Evolutionary conservation across 1,284 basidiomycete genomes (phyloP).

Genomic region (Phylloporus gajari): DNA sequence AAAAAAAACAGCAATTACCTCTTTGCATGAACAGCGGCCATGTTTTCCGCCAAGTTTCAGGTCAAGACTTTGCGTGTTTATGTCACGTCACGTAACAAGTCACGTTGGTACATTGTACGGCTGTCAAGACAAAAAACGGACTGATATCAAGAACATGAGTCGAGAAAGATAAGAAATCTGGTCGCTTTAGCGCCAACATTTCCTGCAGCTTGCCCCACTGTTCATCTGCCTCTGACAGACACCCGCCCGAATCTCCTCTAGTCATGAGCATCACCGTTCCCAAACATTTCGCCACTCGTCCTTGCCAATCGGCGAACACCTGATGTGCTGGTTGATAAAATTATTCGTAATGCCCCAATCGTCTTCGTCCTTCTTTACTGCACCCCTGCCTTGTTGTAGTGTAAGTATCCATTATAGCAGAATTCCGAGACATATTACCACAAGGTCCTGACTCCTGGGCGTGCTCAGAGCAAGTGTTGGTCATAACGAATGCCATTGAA

Average conservation of each 20-base stretch:
- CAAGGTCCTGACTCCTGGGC: too few relatives aligned
- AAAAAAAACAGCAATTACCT: too few relatives aligned
- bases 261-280: too few relatives aligned
- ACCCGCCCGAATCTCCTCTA: too few relatives aligned
- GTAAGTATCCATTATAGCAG: too few relatives aligned
- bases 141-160: not conserved
- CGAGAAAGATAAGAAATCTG: not conserved
- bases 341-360: slow-evolving; percentile 34
- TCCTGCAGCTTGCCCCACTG: slow-evolving; percentile 28
- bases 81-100: too few relatives aligned
- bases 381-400: not conserved
- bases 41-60: too few relatives aligned
- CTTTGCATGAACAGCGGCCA: too few relatives aligned
- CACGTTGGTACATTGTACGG: too few relatives aligned
- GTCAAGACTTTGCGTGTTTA: too few relatives aligned
- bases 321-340: slow-evolving; percentile 14
- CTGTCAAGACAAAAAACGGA: not conserved
- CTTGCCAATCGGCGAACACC: slow-evolving; percentile 23
- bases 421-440: too few relatives aligned
- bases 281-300: too few relatives aligned
- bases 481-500: slow-evolving; percentile 27
- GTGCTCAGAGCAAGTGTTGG: slow-evolving; percentile 11
- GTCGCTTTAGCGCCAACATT: slow-evolving; percentile 17
- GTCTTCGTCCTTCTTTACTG: not conserved
- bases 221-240: slow-evolving; percentile 21